Conservation (phyloP, 306 rosid genomes). For the Castanea sativa region DNA sequence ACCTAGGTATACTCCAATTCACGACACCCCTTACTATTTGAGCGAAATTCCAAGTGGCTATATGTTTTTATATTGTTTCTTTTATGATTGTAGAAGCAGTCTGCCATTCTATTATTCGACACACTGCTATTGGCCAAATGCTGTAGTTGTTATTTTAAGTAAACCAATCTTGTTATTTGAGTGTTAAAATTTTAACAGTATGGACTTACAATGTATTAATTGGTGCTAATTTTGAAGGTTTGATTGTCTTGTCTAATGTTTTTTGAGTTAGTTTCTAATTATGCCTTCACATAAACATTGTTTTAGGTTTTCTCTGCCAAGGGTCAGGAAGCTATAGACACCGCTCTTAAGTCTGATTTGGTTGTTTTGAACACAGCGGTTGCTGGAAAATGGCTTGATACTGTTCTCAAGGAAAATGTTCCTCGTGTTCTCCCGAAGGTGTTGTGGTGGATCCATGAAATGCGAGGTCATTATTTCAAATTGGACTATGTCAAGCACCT, state of each 20-base stretch:
- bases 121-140: not conserved
- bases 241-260: not conserved
- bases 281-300: not conserved
- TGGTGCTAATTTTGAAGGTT: not conserved
- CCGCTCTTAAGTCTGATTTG: slow-evolving; percentile 79
- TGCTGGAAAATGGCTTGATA: slow-evolving; percentile 96
- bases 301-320: slow-evolving; percentile 69
- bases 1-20: not conserved
- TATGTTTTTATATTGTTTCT: not conserved
- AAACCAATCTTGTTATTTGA: not conserved
- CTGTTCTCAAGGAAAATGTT: slow-evolving; percentile 75
- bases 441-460: slow-evolving; percentile 99
- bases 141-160: not conserved
- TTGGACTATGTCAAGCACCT: slow-evolving; percentile 95
- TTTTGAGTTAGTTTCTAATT: slow-evolving; percentile 17
- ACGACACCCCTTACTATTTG: not conserved
- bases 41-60: not conserved
- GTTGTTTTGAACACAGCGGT: slow-evolving; percentile 93
- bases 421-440: slow-evolving; percentile 79
- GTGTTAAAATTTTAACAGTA: not conserved
- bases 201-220: not conserved
- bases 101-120: not conserved
- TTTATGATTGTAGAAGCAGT: not conserved
- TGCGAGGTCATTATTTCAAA: slow-evolving; percentile 97
- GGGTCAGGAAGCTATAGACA: slow-evolving; percentile 69